phyloP scores from a whole-genome alignment of 2,329 filamentous ascomycete genomes.

The Trichoderma koningiopsis region DNA sequence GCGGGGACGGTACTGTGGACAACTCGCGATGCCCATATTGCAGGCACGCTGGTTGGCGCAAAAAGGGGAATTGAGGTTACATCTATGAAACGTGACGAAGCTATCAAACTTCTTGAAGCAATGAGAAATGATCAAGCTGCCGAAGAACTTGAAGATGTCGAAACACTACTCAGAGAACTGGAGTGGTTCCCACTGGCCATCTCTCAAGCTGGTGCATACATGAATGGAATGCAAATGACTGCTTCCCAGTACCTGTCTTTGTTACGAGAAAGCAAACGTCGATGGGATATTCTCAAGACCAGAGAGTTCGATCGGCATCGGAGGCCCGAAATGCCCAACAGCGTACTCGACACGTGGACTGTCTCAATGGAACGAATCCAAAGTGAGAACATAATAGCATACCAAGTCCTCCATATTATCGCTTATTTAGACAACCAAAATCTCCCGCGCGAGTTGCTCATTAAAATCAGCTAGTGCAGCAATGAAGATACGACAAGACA shows the following conservation, averaged over 20 bases:
- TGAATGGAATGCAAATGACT: slow-evolving; percentile 33
- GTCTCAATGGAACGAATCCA: slow-evolving; percentile 39
- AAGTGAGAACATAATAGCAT: slow-evolving; percentile 29
- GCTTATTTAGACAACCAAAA: slow-evolving; percentile 40
- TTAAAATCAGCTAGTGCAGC: not conserved
- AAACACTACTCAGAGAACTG: slow-evolving; percentile 31
- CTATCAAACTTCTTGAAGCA: not conserved
- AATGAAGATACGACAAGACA: slow-evolving; percentile 7
- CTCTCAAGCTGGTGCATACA: slow-evolving; percentile 38
- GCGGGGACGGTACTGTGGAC: slow-evolving; percentile 39
- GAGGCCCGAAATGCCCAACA: slow-evolving; percentile 36
- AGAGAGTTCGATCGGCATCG: slow-evolving; percentile 35
- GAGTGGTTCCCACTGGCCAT: slow-evolving; percentile 38
- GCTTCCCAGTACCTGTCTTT: slow-evolving; percentile 33
- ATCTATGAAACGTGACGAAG: slow-evolving; percentile 29
- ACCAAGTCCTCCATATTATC: slow-evolving; percentile 36
- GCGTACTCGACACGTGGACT: slow-evolving; percentile 39
- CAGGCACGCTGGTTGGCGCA: slow-evolving; percentile 31
- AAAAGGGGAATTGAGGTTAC: slow-evolving; percentile 32
- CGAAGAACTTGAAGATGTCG: slow-evolving; percentile 1
- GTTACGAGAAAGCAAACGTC: slow-evolving; percentile 30
- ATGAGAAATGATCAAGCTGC: slow-evolving; percentile 25
- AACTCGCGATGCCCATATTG: slow-evolving; percentile 35
- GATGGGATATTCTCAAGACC: slow-evolving; percentile 32
- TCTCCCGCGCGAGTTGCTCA: slow-evolving; percentile 36